A percentile compares a stretch with the other conserved stretches of the same genome.
Evolutionary conservation across 2,329 filamentous ascomycete genomes (phyloP).

Genomic region (Pestalotiopsis sp.): DNA sequence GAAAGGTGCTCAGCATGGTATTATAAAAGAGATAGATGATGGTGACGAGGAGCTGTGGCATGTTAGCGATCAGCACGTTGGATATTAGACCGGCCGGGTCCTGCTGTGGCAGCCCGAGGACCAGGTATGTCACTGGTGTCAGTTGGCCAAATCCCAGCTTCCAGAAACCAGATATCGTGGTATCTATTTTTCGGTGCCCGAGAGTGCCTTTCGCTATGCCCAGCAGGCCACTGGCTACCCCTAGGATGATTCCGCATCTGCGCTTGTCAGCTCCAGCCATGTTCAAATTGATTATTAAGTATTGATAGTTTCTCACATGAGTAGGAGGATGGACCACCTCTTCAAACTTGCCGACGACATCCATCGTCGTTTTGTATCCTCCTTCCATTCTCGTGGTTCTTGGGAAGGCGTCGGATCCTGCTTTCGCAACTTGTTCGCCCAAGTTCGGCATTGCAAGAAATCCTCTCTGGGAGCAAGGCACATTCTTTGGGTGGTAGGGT

Average conservation of each 20-base stretch:
- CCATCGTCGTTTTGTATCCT: slow-evolving; percentile 12
- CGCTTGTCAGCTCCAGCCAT: not conserved
- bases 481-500: slow-evolving; percentile 26
- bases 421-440: slow-evolving; percentile 14
- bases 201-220: slow-evolving; percentile 19
- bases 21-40: slow-evolving; percentile 50
- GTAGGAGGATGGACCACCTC: slow-evolving; percentile 18
- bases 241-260: slow-evolving; percentile 18
- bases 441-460: slow-evolving; percentile 13
- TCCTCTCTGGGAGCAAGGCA: slow-evolving; percentile 26
- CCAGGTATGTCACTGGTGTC: slow-evolving; percentile 30
- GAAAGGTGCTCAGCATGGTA: slow-evolving; percentile 47
- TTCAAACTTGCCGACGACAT: slow-evolving; percentile 16
- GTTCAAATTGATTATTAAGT: not conserved
- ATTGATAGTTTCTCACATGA: not conserved
- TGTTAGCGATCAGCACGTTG: slow-evolving; percentile 46
- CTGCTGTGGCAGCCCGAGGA: slow-evolving; percentile 24
- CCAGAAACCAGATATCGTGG: slow-evolving; percentile 26
- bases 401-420: not conserved
- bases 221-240: slow-evolving; percentile 16
- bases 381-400: slow-evolving; percentile 13
- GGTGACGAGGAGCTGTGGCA: slow-evolving; percentile 49
- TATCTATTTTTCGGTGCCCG: slow-evolving; percentile 17
- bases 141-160: slow-evolving; percentile 32
- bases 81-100: slow-evolving; percentile 32